phyloP scores from a whole-genome alignment of 1,284 basidiomycete genomes.

The Cryptococcus depauperatus region DNA sequence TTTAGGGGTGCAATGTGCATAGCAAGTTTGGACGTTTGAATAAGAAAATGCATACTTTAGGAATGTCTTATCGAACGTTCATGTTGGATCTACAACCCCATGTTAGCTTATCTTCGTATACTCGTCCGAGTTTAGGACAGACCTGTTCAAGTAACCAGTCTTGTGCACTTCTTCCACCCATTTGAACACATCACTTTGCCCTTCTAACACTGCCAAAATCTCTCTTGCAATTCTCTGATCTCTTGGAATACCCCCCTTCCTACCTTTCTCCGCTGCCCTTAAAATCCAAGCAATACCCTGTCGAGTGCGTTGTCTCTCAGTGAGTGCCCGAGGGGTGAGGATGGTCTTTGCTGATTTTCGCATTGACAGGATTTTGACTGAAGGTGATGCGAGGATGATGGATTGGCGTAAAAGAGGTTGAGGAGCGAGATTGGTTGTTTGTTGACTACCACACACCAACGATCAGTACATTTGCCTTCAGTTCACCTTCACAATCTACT shows the following conservation, averaged over 20 bases:
- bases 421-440: slow-evolving; percentile 63
- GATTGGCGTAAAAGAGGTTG: slow-evolving; percentile 69
- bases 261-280: slow-evolving; percentile 50
- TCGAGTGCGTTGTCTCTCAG: slow-evolving; percentile 65
- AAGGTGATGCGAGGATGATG: slow-evolving; percentile 58
- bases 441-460: slow-evolving; percentile 57
- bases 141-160: slow-evolving; percentile 73
- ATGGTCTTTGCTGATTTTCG: slow-evolving; percentile 56
- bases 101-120: background rate
- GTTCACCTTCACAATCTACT: background rate
- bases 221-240: slow-evolving; percentile 67
- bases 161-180: slow-evolving; percentile 59
- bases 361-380: slow-evolving; percentile 52
- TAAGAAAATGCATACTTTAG: background rate
- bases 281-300: slow-evolving; percentile 62
- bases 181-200: slow-evolving; percentile 52
- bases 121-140: background rate
- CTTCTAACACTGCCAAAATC: slow-evolving; percentile 59
- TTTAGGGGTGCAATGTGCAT: too few relatives aligned
- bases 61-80: slow-evolving; percentile 10
- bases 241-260: slow-evolving; percentile 50
- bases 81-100: slow-evolving; percentile 17
- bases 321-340: slow-evolving; percentile 60
- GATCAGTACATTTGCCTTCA: background rate
- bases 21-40: background rate